phyloP scores from a whole-genome alignment of 2,329 filamentous ascomycete species.

The Colletotrichum liaoningense region DNA sequence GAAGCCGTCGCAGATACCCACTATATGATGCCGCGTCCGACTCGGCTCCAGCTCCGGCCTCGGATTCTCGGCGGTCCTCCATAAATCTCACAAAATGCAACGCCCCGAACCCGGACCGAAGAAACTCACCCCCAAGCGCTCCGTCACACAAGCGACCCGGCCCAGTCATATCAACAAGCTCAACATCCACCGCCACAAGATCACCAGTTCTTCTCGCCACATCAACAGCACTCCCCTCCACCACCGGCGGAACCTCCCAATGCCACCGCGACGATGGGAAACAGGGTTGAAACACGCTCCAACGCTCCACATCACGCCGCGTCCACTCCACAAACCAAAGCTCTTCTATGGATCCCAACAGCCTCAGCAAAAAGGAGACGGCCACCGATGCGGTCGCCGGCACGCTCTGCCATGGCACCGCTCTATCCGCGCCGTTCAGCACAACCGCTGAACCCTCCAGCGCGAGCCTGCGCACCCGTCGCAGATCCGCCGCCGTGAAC shows the following conservation, averaged over 20 bases:
- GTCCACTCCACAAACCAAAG: background rate
- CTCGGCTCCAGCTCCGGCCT: too few relatives aligned
- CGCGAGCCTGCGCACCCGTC: background rate
- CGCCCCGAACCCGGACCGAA: background rate
- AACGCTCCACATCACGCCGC: background rate
- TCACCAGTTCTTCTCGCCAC: background rate
- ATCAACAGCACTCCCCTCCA: background rate
- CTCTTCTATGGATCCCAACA: background rate
- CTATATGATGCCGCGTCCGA: background rate
- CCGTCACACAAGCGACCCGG: background rate
- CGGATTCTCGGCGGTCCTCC: background rate
- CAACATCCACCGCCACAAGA: background rate
- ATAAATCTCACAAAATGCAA: background rate
- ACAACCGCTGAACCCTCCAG: background rate
- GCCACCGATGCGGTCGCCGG: background rate
- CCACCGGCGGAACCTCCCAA: background rate
- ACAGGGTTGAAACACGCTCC: background rate
- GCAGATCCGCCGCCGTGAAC: background rate
- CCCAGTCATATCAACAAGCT: background rate
- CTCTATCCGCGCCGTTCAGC: background rate
- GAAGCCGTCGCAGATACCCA: background rate
- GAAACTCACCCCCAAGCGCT: background rate
- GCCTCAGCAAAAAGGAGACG: background rate
- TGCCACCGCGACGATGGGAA: background rate
- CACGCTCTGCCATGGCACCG: background rate